These are phyloP conservation scores for Candida ipomoeae DNA, from an alignment of 805 yeast species.

Conservation along the genomic window DNA sequence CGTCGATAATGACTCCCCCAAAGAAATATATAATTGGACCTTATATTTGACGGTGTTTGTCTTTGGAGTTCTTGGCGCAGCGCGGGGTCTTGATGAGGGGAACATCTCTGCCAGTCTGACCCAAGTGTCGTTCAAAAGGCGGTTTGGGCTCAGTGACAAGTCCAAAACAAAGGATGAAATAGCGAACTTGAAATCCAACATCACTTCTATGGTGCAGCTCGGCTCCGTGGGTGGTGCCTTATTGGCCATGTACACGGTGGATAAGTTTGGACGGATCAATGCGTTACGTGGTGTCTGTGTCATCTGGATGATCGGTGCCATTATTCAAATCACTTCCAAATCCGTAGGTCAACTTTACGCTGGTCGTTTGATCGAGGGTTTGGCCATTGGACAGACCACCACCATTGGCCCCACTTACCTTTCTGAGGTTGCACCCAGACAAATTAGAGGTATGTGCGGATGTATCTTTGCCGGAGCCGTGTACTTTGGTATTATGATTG, in stretches of 20 bases:
- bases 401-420: constrained; percentile 52
- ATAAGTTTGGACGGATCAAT: constrained; percentile 48
- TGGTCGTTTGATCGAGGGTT: constrained; percentile 53
- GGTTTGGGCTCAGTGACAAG: constrained; percentile 44
- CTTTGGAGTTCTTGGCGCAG: constrained; percentile 54
- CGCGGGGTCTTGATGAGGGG: constrained; percentile 60
- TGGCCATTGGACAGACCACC: constrained; percentile 54
- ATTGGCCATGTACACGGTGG: constrained; percentile 45
- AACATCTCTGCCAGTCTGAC: constrained; percentile 43
- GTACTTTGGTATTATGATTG: constrained; percentile 49
- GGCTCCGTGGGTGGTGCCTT: constrained; percentile 54
- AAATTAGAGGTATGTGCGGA: constrained; percentile 49
- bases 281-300: constrained; percentile 42
- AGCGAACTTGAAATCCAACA: constrained; percentile 50
- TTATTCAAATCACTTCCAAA: constrained; percentile 46
- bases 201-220: constrained; percentile 55
- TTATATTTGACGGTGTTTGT: constrained; percentile 43
- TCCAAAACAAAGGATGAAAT: constrained; percentile 28
- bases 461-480: constrained; percentile 57
- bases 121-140: constrained; percentile 37
- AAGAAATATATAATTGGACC: constrained; percentile 44
- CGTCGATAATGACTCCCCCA: constrained; percentile 34
- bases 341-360: constrained; percentile 49
- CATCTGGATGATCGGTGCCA: constrained; percentile 37
- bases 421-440: constrained; percentile 50